Base-by-base conservation (phyloP, 192 early-diverging fungal genomes). In the Thamnidium elegans region DNA sequence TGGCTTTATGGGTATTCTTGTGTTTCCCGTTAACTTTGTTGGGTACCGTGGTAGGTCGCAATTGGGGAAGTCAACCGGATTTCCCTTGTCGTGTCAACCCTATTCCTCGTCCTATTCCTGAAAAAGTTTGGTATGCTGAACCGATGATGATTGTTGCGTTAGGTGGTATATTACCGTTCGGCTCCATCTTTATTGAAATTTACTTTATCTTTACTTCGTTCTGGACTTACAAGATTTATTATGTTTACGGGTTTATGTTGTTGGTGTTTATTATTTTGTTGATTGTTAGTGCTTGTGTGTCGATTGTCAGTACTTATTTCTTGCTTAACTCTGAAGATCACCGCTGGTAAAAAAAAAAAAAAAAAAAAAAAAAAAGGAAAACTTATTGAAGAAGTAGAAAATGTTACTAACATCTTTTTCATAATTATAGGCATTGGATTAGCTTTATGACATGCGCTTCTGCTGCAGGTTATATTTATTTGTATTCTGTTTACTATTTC, bases 141-240 rank as follows among this genome's bases (percentile, higher is more conserved):
- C 86, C 88, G 3, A 56, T 76, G 54, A 60, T 82, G 4, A 74
- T 92, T 53, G 76, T 89, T 61, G 69, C 76, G 0, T 36, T 84
- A 0, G 83, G 82, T 9, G 91, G 91, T 30, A 63, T 94, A 20
- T 73, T 94, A 31, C 92, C 90, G 0, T 94, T 94, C 67, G 86
- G 73, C 0, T 82, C 89, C 0, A 86, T 93, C 56, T 94, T 93
- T 64, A 90, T 94, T 69, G 92, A 94, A 81, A 81, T 93, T 48
- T 92, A 92, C 64, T 94, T 90, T 63, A 75, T 94, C 58, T 90
- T 93, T 62, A 84, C 89, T 21, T 89, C 87, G 14, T 90, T 93
- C 62, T 92, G 89, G 89, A 72, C 73, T 8, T 85, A 88, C 76
- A 85, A 84, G 64, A 84, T 89, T 17, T 94, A 91, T 68, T 90